phyloP scores from a whole-genome alignment of 1,284 basidiomycete species.

The Macrocystidia cucumis region DNA sequence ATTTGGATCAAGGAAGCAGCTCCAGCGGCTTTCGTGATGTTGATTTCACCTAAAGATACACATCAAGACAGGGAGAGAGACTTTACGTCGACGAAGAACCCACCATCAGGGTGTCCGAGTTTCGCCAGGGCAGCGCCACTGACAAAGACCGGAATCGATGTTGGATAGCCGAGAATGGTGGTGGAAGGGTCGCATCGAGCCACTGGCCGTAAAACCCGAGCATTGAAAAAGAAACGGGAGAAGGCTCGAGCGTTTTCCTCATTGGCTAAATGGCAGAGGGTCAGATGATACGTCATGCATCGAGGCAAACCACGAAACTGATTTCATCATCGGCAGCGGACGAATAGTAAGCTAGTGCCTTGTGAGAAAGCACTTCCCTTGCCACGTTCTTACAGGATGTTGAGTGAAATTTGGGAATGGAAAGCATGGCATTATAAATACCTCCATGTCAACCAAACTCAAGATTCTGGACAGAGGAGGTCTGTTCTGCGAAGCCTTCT shows the following conservation, averaged over 20 bases:
- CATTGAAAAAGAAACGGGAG: conserved; percentile 74
- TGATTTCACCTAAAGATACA: conserved; percentile 57
- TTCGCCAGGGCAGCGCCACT: conserved; percentile 86
- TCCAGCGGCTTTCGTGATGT: conserved; percentile 75
- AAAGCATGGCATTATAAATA: conserved; percentile 14
- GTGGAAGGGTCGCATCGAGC: conserved; percentile 68
- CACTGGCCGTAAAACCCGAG: conserved; percentile 72
- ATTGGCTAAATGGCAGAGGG: conserved; percentile 35
- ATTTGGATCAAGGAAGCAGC: conserved; percentile 77
- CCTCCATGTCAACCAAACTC: conserved; percentile 74
- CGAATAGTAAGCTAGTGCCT: conserved; percentile 76
- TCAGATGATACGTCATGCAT: conserved; percentile 5
- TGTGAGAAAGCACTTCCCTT: conserved; percentile 59
- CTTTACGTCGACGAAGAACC: conserved; percentile 5
- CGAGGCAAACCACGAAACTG: conserved; percentile 34
- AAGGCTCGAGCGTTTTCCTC: conserved; percentile 70
- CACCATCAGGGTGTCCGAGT: conserved; percentile 77
- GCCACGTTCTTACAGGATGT: conserved; percentile 41
- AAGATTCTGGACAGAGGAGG: conserved; percentile 65
- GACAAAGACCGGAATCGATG: conserved; percentile 80
- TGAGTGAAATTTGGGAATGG: background rate
- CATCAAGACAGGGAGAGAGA: conserved; percentile 1
- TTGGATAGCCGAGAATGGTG: conserved; percentile 66
- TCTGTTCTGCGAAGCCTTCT: conserved; percentile 49
- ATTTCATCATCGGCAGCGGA: conserved; percentile 80